Conservation (phyloP, 2,329 filamentous ascomycete species). For the Periglandula ipomoeae region DNA sequence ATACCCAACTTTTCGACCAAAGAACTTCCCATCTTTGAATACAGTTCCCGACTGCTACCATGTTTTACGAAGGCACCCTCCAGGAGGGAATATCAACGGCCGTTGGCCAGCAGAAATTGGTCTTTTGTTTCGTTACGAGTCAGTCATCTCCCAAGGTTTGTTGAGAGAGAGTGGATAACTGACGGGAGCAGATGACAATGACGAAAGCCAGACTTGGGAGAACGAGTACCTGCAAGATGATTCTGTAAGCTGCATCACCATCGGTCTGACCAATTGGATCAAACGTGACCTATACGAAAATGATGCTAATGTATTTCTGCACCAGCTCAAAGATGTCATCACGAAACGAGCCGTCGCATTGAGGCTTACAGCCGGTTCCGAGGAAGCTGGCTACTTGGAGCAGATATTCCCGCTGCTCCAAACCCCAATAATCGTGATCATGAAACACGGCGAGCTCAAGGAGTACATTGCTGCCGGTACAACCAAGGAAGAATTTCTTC, state of each 20-base stretch:
- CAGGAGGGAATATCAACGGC: constrained; percentile 74
- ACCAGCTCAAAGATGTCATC: constrained; percentile 47
- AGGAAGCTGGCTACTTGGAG: constrained; percentile 72
- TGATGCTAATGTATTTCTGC: constrained; percentile 9
- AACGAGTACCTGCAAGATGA: constrained; percentile 53
- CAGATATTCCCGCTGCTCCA: constrained; percentile 75
- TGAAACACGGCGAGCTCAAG: constrained; percentile 68
- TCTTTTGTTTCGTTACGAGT: constrained; percentile 81
- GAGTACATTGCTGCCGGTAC: constrained; percentile 64
- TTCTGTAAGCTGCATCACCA: constrained; percentile 38
- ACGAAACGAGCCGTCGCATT: constrained; percentile 58
- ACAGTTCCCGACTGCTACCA: too few species aligned
- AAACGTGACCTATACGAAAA: too few species aligned
- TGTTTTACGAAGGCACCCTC: constrained; percentile 77
- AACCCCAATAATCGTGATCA: constrained; percentile 71
- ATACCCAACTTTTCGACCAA: too few species aligned
- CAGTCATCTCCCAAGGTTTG: constrained; percentile 14
- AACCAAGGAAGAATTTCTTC: constrained; percentile 56
- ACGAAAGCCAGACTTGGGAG: constrained; percentile 66
- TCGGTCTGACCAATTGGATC: too few species aligned
- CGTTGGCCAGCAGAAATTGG: constrained; percentile 64
- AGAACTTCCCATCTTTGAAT: too few species aligned
- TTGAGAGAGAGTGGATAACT: constrained; percentile 6
- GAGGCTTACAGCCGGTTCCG: constrained; percentile 60
- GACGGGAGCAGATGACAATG: constrained; percentile 48